phyloP scores from a whole-genome alignment of 2,329 filamentous ascomycete genomes.

The Polychaeton citri region DNA sequence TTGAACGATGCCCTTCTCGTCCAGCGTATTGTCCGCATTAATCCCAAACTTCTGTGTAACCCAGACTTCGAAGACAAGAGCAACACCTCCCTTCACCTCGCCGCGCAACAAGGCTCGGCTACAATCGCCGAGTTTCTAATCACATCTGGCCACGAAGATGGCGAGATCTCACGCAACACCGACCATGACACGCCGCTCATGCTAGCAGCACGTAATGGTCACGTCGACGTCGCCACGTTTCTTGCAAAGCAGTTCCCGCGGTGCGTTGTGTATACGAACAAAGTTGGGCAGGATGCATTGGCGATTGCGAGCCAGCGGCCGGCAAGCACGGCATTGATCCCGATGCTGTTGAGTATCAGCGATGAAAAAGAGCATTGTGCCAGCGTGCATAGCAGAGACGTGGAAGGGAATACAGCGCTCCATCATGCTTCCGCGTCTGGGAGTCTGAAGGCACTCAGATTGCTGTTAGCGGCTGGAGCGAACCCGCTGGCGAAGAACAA shows the following conservation, averaged over 20 bases:
- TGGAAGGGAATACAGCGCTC: conserved; percentile 70
- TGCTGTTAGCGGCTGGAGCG: conserved; percentile 65
- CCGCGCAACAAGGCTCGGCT: conserved; percentile 57
- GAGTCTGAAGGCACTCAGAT: conserved; percentile 62
- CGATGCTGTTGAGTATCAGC: conserved; percentile 20
- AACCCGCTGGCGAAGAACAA: conserved; percentile 59
- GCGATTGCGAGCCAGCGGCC: conserved; percentile 19
- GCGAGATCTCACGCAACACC: conserved; percentile 63
- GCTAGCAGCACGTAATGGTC: conserved; percentile 56
- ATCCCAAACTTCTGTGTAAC: conserved; percentile 61
- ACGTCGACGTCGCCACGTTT: conserved; percentile 60
- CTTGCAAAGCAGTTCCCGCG: conserved; percentile 52
- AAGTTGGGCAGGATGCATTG: conserved; percentile 56
- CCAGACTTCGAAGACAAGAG: conserved; percentile 63
- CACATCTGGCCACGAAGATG: conserved; percentile 60
- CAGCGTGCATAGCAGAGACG: conserved; percentile 34
- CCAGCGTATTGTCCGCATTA: conserved; percentile 59
- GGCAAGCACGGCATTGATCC: conserved; percentile 26
- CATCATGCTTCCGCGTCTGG: conserved; percentile 78
- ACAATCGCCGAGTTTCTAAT: conserved; percentile 57
- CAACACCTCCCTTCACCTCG: conserved; percentile 75
- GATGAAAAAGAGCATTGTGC: conserved; percentile 13
- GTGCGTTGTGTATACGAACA: conserved; percentile 52
- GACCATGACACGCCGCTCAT: conserved; percentile 70
- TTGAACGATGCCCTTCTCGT: conserved; percentile 61